These are phyloP conservation scores for Tuctoria greenei DNA, from an alignment of 176 grass and related monocot species.

Conservation along the genomic window DNA sequence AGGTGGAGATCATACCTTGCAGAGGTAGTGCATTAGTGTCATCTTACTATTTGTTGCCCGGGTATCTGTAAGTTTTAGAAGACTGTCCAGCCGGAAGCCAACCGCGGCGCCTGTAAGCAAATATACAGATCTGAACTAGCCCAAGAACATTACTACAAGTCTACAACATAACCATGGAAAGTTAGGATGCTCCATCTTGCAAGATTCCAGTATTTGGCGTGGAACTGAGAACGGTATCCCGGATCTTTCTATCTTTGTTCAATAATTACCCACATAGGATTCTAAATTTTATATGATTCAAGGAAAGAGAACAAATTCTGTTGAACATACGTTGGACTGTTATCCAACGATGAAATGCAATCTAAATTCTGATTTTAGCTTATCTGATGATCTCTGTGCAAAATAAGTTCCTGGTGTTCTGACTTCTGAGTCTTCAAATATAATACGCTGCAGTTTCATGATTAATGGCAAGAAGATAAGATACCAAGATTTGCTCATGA, in stretches of 20 bases:
- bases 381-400: not conserved
- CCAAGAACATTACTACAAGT: not conserved
- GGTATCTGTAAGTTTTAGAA: slow-evolving; percentile 99
- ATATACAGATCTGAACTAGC: slow-evolving; percentile 32
- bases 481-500: not conserved
- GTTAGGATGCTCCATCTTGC: not conserved
- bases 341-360: not conserved
- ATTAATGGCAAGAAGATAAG: not conserved
- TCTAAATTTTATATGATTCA: not conserved
- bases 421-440: not conserved
- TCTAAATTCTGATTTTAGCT: not conserved
- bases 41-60: slow-evolving; percentile 98
- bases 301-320: not conserved
- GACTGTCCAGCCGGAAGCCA: slow-evolving; percentile 93
- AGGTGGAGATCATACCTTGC: slow-evolving; percentile 66
- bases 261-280: not conserved
- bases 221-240: not conserved
- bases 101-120: slow-evolving; percentile 73
- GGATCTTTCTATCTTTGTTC: not conserved
- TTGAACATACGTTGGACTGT: not conserved
- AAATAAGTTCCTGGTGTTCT: not conserved
- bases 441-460: not conserved
- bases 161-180: not conserved
- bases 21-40: slow-evolving; percentile 97
- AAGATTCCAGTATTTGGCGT: not conserved